Base-by-base conservation (phyloP, 2,329 filamentous ascomycete species). In the Xenoacremonium recifei region DNA sequence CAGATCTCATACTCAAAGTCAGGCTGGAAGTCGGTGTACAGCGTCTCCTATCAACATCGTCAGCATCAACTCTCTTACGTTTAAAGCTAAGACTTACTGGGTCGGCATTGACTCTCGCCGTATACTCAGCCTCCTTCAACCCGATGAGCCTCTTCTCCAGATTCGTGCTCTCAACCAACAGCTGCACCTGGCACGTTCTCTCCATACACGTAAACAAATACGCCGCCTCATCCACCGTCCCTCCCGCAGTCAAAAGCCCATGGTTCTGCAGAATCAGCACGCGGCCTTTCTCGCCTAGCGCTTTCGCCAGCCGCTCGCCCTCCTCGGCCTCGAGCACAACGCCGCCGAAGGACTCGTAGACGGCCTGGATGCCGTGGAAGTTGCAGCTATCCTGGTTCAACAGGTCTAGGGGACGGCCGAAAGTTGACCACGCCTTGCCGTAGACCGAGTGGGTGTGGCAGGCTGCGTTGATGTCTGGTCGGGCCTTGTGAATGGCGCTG, bases 181-280 rank as follows among this genome's bases (percentile, higher is more conserved):
- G 44, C 43, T 64, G 61, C 2, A 59, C 55, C 35, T 62, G 50
- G 35, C 60, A 63, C 6, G 55, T 55, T 27, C 56, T 47, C 36
- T 64, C 60, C 33, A 61, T 30, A 10, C 39, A 23, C 1, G 74
- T 77, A 57, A 83, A 84, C 9, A 84, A 60, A 54, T 78, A 84
- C 0, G 79, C 79, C 2, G 82, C 82, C 56, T 85, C 82, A 48
- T 85, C 82, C 2, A 85, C 80, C 0, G 81, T 85, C 3, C 56
- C 57, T 1, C 82, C 82, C 0, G 80, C 78, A 0, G 80, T 84
- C 37, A 85, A 57, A 17, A 85, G 60, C 0, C 82, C 82, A 56
- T 85, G 82, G 52, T 85, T 85, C 40, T 77, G 65, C 31, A 85
- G 62, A 21, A 85, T 77, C 47, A 78, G 65, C 1, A 69, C 77